Percentiles rank a stretch among this genome's conserved stretches.
Evolutionary conservation across 2,329 filamentous ascomycete species (phyloP).

Genomic region (Xylariaceae sp.): DNA sequence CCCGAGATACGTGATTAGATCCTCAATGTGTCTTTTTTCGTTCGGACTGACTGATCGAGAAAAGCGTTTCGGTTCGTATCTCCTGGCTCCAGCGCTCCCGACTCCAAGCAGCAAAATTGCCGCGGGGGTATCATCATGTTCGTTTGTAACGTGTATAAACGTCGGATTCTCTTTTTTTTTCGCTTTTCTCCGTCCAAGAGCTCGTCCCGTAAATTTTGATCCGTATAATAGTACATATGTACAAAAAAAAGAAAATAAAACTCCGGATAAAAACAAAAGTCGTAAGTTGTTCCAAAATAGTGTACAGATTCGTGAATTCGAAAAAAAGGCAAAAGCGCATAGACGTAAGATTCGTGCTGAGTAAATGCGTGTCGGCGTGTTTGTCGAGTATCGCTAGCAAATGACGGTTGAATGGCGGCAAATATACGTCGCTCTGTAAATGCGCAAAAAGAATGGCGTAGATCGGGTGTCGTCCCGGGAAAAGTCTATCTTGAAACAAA

Average conservation of each 20-base stretch:
- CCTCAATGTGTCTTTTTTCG: no score
- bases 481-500: conserved; percentile 10
- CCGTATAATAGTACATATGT: background rate
- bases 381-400: background rate
- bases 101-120: background rate
- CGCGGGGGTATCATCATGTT: background rate
- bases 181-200: background rate
- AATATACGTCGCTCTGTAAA: background rate
- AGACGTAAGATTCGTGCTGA: background rate
- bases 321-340: background rate
- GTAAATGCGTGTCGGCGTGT: background rate
- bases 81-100: background rate
- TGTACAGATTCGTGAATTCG: background rate
- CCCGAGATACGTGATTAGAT: no score
- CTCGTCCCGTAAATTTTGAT: background rate
- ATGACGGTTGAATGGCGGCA: background rate
- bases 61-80: background rate
- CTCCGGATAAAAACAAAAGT: background rate
- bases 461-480: conserved; percentile 10
- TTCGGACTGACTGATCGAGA: background rate
- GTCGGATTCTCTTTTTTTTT: background rate
- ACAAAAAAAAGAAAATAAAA: background rate
- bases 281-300: background rate
- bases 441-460: conserved; percentile 3
- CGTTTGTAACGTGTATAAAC: background rate